These are phyloP conservation scores for Candida sanyiensis DNA, from an alignment of 805 yeast species.

Conservation along the genomic window DNA sequence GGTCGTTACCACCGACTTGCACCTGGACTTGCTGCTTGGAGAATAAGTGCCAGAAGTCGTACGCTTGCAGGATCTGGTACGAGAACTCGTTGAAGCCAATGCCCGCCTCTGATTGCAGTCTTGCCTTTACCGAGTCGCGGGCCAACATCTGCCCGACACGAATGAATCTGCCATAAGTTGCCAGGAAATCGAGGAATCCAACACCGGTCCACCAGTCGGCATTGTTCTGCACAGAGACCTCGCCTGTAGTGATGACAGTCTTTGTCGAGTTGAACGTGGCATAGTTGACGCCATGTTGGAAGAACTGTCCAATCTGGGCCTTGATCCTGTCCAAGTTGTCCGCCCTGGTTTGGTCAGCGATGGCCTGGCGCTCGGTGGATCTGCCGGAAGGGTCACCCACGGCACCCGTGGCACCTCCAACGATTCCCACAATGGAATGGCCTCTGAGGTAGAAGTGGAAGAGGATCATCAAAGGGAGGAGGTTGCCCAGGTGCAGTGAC, in stretches of 20 bases:
- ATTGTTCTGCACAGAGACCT: constrained; percentile 52
- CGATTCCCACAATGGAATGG: constrained; percentile 74
- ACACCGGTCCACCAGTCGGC: constrained; percentile 81
- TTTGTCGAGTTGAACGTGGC: constrained; percentile 33
- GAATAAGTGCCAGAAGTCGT: constrained; percentile 81
- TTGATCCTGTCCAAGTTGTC: constrained; percentile 56
- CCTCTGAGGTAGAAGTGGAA: constrained; percentile 83
- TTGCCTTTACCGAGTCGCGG: constrained; percentile 76
- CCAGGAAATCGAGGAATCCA: constrained; percentile 70
- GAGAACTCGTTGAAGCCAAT: constrained; percentile 92
- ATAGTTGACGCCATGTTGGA: constrained; percentile 55
- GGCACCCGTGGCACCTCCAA: constrained; percentile 93
- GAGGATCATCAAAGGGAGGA: constrained; percentile 79
- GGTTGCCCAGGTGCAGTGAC: constrained; percentile 86
- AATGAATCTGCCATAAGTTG: constrained; percentile 69
- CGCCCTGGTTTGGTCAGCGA: constrained; percentile 47
- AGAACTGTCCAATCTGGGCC: constrained; percentile 55
- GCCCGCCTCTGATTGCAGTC: constrained; percentile 66
- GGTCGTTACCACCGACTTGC: constrained; percentile 96
- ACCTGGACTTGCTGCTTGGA: constrained; percentile 51
- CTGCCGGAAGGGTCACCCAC: constrained; percentile 98
- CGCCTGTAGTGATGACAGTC: constrained; percentile 36
- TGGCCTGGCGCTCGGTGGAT: constrained; percentile 58
- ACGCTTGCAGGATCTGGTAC: constrained; percentile 90
- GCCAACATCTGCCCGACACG: constrained; percentile 83